Percentiles rank a stretch among this genome's conserved stretches.
Evolutionary conservation across 176 grass and related monocot genomes (phyloP).

Genomic region (Lolium multiflorum): DNA sequence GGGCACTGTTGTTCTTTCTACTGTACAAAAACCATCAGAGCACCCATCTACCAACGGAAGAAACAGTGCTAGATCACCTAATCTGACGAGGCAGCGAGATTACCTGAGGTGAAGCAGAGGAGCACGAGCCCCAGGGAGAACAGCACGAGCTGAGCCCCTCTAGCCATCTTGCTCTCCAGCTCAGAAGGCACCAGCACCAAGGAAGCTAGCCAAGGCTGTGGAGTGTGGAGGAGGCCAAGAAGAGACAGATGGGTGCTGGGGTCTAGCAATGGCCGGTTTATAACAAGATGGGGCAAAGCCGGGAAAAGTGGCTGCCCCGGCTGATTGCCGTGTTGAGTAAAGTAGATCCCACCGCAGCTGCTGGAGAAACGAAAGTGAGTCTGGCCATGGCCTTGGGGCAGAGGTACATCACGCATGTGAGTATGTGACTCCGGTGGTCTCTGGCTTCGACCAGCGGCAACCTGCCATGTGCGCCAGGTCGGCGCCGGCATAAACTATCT

Average conservation of each 20-base stretch:
- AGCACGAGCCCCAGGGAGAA: conserved; percentile 57
- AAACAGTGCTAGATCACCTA: background rate
- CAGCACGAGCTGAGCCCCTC: conserved; percentile 34
- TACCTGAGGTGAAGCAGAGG: conserved; percentile 64
- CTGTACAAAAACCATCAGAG: background rate
- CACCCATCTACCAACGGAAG: background rate
- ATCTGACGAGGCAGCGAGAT: background rate
- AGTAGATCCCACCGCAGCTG: conserved; percentile 24
- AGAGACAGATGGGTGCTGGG: conserved; percentile 38
- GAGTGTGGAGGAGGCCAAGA: conserved; percentile 16
- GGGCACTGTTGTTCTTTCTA: background rate
- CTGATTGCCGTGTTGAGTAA: conserved; percentile 44
- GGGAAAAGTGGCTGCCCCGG: background rate
- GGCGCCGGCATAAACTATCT: conserved; percentile 1
- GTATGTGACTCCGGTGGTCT: conserved; percentile 29
- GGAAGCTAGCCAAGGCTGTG: background rate
- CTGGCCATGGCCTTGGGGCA: conserved; percentile 7
- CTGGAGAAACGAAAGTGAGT: background rate
- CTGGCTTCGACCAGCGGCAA: conserved; percentile 52
- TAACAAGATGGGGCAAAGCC: conserved; percentile 14
- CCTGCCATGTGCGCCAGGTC: conserved; percentile 49
- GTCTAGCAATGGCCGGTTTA: conserved; percentile 17
- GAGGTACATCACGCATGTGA: conserved; percentile 5
- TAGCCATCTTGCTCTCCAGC: conserved; percentile 37
- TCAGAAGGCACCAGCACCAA: background rate